Conservation (phyloP, 2,329 filamentous ascomycete species). For the Beauveria scarabaeidicola region DNA sequence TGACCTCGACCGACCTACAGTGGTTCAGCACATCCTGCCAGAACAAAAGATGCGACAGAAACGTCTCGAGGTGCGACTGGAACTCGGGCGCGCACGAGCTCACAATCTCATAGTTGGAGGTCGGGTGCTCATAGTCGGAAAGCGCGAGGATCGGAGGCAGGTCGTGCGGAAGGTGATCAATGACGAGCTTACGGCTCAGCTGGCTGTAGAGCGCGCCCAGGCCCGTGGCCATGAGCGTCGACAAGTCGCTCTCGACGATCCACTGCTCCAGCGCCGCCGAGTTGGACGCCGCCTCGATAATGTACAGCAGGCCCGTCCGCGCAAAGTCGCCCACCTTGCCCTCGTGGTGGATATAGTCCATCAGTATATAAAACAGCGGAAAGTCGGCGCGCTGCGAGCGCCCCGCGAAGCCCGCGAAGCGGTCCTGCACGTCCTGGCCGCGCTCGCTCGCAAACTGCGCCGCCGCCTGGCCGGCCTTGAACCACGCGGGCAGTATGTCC, state of each 20-base stretch:
- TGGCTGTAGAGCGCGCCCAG: conserved; percentile 67
- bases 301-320: conserved; percentile 84
- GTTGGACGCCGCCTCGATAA: conserved; percentile 85
- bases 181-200: conserved; percentile 68
- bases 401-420: conserved; percentile 81
- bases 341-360: conserved; percentile 95
- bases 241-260: conserved; percentile 94
- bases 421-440: conserved; percentile 56
- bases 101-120: conserved; percentile 61
- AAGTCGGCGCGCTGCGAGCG: conserved; percentile 87
- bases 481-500: conserved; percentile 83
- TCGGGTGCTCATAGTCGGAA: conserved; percentile 76
- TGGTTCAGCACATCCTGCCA: conserved; percentile 98
- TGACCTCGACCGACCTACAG: conserved; percentile 84
- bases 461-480: conserved; percentile 50
- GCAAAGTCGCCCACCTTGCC: conserved; percentile 94
- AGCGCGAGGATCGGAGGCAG: conserved; percentile 78
- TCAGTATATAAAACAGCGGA: conserved; percentile 86
- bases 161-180: conserved; percentile 64
- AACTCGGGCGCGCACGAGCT: conserved; percentile 68
- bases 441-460: conserved; percentile 25
- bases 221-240: conserved; percentile 94
- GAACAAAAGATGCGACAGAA: conserved; percentile 88
- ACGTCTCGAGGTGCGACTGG: conserved; percentile 81
- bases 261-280: conserved; percentile 81